Conservation (phyloP, 2,329 filamentous ascomycete genomes). For the Lomentospora prolificans region DNA sequence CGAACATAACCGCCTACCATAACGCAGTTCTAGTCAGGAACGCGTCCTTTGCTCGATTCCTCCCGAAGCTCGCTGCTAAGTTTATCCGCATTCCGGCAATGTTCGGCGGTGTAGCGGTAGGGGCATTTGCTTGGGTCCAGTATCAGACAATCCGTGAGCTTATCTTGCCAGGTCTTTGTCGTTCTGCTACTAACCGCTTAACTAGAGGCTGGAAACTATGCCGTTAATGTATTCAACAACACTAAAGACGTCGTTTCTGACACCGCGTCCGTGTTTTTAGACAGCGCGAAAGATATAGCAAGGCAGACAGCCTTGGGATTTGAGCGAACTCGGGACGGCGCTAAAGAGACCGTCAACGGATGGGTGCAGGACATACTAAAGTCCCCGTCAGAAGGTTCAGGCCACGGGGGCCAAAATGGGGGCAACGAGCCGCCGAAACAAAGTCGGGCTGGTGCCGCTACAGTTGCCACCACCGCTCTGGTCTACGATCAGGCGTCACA, state of each 20-base stretch:
- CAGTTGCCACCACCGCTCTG: constrained; percentile 50
- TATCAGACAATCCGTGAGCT: constrained; percentile 81
- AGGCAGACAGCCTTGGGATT: constrained; percentile 73
- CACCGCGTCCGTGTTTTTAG: constrained; percentile 61
- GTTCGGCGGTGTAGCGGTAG: constrained; percentile 81
- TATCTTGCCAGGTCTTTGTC: not conserved
- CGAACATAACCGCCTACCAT: constrained; percentile 65
- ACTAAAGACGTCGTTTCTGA: constrained; percentile 62
- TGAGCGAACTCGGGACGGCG: constrained; percentile 49
- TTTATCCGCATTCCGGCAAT: constrained; percentile 80
- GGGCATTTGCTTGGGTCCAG: constrained; percentile 82
- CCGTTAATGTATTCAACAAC: constrained; percentile 57
- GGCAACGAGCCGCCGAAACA: constrained; percentile 36
- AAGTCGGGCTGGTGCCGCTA: constrained; percentile 53
- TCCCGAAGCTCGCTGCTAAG: constrained; percentile 87
- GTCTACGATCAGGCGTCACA: constrained; percentile 55
- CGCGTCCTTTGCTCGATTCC: constrained; percentile 52
- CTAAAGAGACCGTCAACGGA: constrained; percentile 42
- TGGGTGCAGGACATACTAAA: constrained; percentile 6
- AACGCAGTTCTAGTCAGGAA: constrained; percentile 60
- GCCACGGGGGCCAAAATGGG: constrained; percentile 30
- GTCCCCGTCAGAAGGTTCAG: constrained; percentile 23
- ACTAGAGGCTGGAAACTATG: constrained; percentile 38
- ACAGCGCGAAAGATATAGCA: constrained; percentile 63
- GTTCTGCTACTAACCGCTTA: not conserved